Conservation (phyloP, 2,329 filamentous ascomycete genomes). For the Colletotrichum sp. region DNA sequence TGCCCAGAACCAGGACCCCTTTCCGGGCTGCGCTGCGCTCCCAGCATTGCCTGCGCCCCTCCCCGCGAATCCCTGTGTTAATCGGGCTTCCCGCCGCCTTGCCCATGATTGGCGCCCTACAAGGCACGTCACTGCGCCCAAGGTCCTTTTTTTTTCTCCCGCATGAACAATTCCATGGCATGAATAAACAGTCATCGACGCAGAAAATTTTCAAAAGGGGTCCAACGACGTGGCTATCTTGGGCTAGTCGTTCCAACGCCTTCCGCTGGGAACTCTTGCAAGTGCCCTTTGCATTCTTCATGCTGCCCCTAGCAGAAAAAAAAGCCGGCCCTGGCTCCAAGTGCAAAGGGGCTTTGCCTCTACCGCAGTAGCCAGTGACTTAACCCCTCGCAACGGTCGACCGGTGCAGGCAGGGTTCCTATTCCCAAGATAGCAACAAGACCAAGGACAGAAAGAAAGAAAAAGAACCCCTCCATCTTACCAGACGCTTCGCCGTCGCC, state of each 20-base stretch:
- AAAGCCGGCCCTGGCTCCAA: neutral
- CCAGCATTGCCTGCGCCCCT: neutral
- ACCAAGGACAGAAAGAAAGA: neutral
- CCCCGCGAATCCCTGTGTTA: slow-evolving; percentile 13
- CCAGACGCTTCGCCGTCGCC: neutral
- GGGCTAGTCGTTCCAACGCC: neutral
- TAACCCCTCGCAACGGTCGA: neutral
- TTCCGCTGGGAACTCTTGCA: neutral
- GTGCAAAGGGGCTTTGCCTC: neutral
- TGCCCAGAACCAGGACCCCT: neutral
- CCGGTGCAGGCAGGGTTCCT: neutral
- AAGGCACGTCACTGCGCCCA: slow-evolving; percentile 6
- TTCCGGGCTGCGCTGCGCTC: neutral
- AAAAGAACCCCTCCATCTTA: neutral
- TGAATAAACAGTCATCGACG: neutral
- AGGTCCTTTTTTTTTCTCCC: neutral
- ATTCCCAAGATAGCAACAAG: neutral
- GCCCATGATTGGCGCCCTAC: slow-evolving; percentile 2
- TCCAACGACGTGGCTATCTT: neutral
- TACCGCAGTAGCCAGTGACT: neutral
- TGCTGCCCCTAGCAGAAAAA: neutral
- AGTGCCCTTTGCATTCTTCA: neutral
- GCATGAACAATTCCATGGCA: slow-evolving; percentile 18
- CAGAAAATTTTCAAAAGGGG: neutral
- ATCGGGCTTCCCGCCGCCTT: slow-evolving; percentile 14